Evolutionary conservation across 192 early-diverging fungal species (phyloP), one percentile per base, ranked within the genome.

Genomic region (Coemansia aciculifera): DNA sequence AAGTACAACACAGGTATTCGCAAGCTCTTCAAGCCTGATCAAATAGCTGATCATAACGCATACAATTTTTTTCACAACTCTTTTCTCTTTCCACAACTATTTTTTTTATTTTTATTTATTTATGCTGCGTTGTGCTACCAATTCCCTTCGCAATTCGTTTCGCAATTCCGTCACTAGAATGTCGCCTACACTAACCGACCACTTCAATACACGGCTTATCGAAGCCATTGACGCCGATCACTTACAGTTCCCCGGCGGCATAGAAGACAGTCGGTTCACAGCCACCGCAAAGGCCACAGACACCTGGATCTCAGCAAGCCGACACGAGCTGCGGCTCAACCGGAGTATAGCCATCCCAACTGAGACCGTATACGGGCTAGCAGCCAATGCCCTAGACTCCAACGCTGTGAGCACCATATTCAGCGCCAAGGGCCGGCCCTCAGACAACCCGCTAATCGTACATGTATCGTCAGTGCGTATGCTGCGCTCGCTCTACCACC

Each of bases 331-430:
- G 34, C 67, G 73, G 6, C 32, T 62, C 57, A 87, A 87, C 59
- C 75, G 89, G 32, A 86, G 87, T 31, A 88, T 99, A 17, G 95
- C 91, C 4, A 92, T 99, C 38, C 96, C 98, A 3, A 98, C 98
- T 5, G 98, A 99, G 69, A 99, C 98, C 5, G 98, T 99, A 15
- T 99, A 99, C 73, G 98, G 98, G 0, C 83, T 99, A 29, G 98
- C 91, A 8, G 92, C 94, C 61, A 94, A 97, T 63, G 96, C 96
- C 5, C 83, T 94, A 5, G 70, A 80, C 19, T 59, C 84, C 5
- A 27, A 37, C 2, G 91, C 94, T 13, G 92, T 97, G 17, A 49
- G 71, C 29, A 77, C 86, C 43, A 96, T 99, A 61, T 99, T 88
- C 72, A 62, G 56, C 0, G 91, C 90, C 69, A 99, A 99, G 83